These are phyloP conservation scores for Ophioceras dolichostomum DNA, from an alignment of 2,329 filamentous ascomycete genomes.

Conservation along the genomic window DNA sequence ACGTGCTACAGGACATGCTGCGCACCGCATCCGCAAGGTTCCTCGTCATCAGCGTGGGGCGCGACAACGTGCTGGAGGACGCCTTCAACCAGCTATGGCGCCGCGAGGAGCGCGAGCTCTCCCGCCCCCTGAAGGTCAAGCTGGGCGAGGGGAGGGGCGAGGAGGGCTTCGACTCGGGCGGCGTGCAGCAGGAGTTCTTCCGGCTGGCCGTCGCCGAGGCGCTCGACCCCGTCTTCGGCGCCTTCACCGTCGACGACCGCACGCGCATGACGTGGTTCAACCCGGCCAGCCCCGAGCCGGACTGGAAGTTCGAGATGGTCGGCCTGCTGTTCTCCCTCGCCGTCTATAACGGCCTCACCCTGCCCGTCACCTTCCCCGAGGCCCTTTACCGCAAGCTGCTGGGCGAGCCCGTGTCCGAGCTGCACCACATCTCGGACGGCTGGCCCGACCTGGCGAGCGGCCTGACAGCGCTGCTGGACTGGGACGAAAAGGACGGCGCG, in stretches of 20 bases:
- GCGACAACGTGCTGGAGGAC: slow-evolving; percentile 57
- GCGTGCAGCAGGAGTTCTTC: slow-evolving; percentile 96
- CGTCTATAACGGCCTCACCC: slow-evolving; percentile 82
- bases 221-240: slow-evolving; percentile 63
- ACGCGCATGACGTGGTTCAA: slow-evolving; percentile 83
- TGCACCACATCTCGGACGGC: slow-evolving; percentile 72
- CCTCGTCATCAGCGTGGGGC: slow-evolving; percentile 55
- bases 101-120: slow-evolving; percentile 66
- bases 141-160: slow-evolving; percentile 75
- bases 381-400: slow-evolving; percentile 75
- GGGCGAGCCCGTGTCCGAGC: slow-evolving; percentile 51
- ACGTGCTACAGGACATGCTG: slow-evolving; percentile 49
- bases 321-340: slow-evolving; percentile 83
- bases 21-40: slow-evolving; percentile 58
- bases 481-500: slow-evolving; percentile 61
- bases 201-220: slow-evolving; percentile 70
- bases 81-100: slow-evolving; percentile 84
- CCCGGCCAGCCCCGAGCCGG: slow-evolving; percentile 66
- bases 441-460: slow-evolving; percentile 76
- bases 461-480: slow-evolving; percentile 60
- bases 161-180: slow-evolving; percentile 84
- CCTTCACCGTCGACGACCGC: slow-evolving; percentile 65
- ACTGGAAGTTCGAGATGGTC: slow-evolving; percentile 84
- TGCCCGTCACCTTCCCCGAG: slow-evolving; percentile 80
- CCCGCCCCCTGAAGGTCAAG: slow-evolving; percentile 78